Percentiles rank a stretch among this genome's conserved stretches.
phyloP scores from a whole-genome alignment of 2,329 filamentous ascomycete genomes.

The Periglandula ipomoeae region DNA sequence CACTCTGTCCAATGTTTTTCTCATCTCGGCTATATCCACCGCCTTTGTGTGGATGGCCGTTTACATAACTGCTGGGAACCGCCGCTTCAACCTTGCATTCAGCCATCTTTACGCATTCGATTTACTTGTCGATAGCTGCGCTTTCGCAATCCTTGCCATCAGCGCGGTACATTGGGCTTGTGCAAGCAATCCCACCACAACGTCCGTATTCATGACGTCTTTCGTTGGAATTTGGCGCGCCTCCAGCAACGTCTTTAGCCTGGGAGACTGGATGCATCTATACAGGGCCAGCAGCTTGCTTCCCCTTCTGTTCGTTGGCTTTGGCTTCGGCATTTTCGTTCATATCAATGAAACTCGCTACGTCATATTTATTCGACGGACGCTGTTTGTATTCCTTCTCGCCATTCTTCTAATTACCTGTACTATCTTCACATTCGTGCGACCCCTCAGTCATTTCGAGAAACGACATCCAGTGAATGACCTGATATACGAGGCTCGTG shows the following conservation, averaged over 20 bases:
- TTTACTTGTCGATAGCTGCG: conserved; percentile 36
- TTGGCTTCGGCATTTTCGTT: conserved; percentile 33
- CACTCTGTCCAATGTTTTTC: conserved; percentile 33
- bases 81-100: conserved; percentile 21
- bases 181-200: conserved; percentile 34
- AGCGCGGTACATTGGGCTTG: conserved; percentile 37
- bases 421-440: conserved; percentile 27
- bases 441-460: conserved; percentile 18
- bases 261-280: conserved; percentile 38
- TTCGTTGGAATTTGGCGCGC: conserved; percentile 29
- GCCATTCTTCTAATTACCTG: conserved; percentile 26
- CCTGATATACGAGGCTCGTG: conserved; percentile 38
- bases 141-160: conserved; percentile 33
- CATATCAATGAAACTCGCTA: conserved; percentile 34
- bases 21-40: conserved; percentile 29
- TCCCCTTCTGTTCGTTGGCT: conserved; percentile 28
- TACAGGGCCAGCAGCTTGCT: conserved; percentile 26
- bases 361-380: conserved; percentile 33
- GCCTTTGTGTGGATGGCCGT: conserved; percentile 27
- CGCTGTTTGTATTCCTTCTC: conserved; percentile 30
- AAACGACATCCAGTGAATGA: conserved; percentile 37
- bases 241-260: conserved; percentile 24
- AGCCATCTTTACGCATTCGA: conserved; percentile 40
- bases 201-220: conserved; percentile 34
- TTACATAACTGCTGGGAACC: conserved; percentile 18